Evolutionary conservation across 257 asterid species (phyloP).

Genomic region (Anisodus tanguticus): DNA sequence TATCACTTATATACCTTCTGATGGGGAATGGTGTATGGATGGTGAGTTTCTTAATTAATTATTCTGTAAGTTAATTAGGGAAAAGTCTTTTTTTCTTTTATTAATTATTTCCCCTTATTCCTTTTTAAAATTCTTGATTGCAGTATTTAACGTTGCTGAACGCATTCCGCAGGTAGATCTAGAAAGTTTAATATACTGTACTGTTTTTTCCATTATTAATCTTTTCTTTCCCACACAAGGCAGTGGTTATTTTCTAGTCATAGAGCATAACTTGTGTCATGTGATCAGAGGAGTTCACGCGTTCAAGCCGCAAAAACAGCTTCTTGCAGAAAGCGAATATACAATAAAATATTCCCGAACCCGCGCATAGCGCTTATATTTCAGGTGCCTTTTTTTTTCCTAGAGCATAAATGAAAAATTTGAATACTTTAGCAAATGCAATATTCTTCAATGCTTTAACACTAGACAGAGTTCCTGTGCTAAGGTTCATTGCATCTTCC

Average conservation of each 20-base stretch:
- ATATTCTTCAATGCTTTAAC: too few relatives aligned
- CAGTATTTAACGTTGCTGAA: constrained; percentile 77
- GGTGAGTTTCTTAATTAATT: constrained; percentile 43
- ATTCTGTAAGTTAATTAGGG: background rate
- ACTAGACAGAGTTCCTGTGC: too few relatives aligned
- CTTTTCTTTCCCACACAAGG: too few relatives aligned
- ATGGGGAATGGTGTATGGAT: constrained; percentile 97
- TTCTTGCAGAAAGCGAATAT: too few relatives aligned
- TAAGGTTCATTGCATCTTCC: too few relatives aligned
- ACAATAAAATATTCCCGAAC: too few relatives aligned
- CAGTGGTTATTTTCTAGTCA: background rate
- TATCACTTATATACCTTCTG: constrained; percentile 93
- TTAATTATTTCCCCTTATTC: constrained; percentile 9
- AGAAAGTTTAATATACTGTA: background rate
- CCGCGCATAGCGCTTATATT: too few relatives aligned
- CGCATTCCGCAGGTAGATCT: constrained; percentile 65
- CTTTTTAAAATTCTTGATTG: constrained; percentile 32
- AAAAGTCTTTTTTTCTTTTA: background rate
- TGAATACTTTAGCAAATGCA: background rate
- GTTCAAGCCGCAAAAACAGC: too few relatives aligned
- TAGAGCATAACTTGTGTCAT: background rate
- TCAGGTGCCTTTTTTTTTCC: too few relatives aligned
- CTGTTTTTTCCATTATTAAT: too few relatives aligned
- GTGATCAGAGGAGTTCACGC: too few relatives aligned
- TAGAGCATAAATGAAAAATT: background rate